Conservation (phyloP, 495 filamentous ascomycete genomes). For the Cercophora samala region DNA sequence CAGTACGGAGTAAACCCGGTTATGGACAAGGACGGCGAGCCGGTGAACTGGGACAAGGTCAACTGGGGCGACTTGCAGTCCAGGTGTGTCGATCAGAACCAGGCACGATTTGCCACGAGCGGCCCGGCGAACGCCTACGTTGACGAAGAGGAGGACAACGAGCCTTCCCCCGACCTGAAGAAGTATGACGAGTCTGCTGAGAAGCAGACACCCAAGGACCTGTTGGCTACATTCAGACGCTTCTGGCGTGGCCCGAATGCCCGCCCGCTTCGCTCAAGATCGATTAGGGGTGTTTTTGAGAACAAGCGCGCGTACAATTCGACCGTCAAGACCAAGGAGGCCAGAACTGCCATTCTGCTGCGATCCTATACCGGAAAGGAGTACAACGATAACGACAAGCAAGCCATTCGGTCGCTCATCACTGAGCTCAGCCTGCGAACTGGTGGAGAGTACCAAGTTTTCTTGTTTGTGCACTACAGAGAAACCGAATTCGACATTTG, state of each 20-base stretch:
- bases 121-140: slow-evolving; percentile 35
- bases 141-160: neutral
- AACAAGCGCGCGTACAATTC: slow-evolving; percentile 9
- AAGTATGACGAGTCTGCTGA: slow-evolving; percentile 5
- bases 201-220: neutral
- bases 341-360: slow-evolving; percentile 66
- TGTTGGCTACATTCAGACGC: slow-evolving; percentile 6
- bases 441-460: slow-evolving; percentile 75
- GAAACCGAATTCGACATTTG: slow-evolving; percentile 54
- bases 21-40: slow-evolving; percentile 33
- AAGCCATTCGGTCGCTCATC: slow-evolving; percentile 68
- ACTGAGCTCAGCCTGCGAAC: slow-evolving; percentile 68
- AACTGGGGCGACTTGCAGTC: slow-evolving; percentile 69
- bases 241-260: slow-evolving; percentile 11
- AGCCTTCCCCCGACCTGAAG: slow-evolving; percentile 3
- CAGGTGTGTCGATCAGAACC: slow-evolving; percentile 60
- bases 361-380: slow-evolving; percentile 64
- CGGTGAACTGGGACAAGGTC: slow-evolving; percentile 62
- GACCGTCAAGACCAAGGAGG: slow-evolving; percentile 29
- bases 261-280: neutral
- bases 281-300: neutral
- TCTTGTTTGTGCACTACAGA: slow-evolving; percentile 71
- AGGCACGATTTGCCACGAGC: slow-evolving; percentile 51
- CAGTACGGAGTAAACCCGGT: slow-evolving; percentile 67
- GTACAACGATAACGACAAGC: slow-evolving; percentile 68